Evolutionary conservation across 441 rosid species (phyloP), one percentile per base, ranked within the genome.

Genomic region (Pelargonium fulgidum): DNA sequence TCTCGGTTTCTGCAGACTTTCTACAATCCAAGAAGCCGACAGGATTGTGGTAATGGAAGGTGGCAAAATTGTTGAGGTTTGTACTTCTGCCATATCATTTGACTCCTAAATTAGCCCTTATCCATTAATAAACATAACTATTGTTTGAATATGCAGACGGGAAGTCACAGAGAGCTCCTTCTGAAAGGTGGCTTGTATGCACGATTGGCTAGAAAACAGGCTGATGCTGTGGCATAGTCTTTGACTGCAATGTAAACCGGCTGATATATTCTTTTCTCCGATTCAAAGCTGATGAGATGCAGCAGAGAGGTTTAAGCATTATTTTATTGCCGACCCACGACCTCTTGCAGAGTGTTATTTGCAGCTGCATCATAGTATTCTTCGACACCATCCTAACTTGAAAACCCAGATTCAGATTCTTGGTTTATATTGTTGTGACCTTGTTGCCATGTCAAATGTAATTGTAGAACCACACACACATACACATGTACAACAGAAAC

Each of bases 11-110:
- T 72, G 67, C 85, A 93, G 96, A 84, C 93, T 93, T 67, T 93
- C 98, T 2, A 93, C 96, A 19, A 81, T 91, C 64, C 96, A 89
- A 79, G 92, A 90, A 75, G 98, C 97, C 6, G 96, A 93, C 74
- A 82, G 89, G 75, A 91, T 93, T 20, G 90, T 93, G 74, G 97
- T 87, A 69, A 88, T 93, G 96, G 89, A 85, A 66, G 73, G 84
- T 59, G 97, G 97, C 77, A 81, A 73, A 76, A 82, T 93, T 4
- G 77, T 86, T 19, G 96, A 93, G 97, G 97, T 93, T 82, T 12
- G 74, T 72, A 14, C 54, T 47, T 58, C 17, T 5, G 33, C 48
- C 26, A 22, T 68, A 69, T 42, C 16, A 22, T 68, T 33, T 14
- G 42, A 39, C 64, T 50, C 42, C 26, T 56, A 16, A 56, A 44